Evolutionary conservation across 2,329 filamentous ascomycete species (phyloP).

Genomic region (Sporothrix phasma): DNA sequence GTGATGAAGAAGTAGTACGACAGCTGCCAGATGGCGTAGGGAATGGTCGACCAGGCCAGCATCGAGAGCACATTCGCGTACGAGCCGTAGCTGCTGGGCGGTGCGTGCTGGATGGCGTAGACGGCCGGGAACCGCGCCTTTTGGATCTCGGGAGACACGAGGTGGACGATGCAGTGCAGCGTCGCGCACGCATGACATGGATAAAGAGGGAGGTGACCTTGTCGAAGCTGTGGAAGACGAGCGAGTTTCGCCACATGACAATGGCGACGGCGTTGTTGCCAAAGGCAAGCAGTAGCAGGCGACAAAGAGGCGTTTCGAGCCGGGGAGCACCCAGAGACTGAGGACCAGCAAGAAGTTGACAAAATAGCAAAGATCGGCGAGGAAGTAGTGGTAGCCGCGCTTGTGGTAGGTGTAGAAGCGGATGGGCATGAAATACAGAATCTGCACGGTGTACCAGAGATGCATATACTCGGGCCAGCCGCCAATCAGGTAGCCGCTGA

Average conservation of each 20-base stretch:
- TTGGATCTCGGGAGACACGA: conserved; percentile 58
- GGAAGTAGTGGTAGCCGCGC: conserved; percentile 91
- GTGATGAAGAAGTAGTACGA: conserved; percentile 92
- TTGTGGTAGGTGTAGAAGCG: conserved; percentile 84
- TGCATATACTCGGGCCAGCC: conserved; percentile 79
- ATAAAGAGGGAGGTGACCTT: conserved; percentile 98
- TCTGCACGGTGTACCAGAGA: conserved; percentile 79
- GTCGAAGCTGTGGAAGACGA: conserved; percentile 97
- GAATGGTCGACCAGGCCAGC: conserved; percentile 88
- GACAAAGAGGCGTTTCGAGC: conserved; percentile 84
- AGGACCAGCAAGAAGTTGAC: conserved; percentile 80
- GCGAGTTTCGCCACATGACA: conserved; percentile 97
- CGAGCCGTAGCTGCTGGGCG: conserved; percentile 63
- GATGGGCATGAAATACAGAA: conserved; percentile 94
- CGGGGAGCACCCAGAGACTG: conserved; percentile 82
- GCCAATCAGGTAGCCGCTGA: conserved; percentile 89
- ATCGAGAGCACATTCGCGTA: conserved; percentile 71
- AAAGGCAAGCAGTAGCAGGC: conserved; percentile 82
- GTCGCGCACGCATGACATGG: conserved; percentile 95
- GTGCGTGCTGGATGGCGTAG: conserved; percentile 63
- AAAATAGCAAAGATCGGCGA: conserved; percentile 96
- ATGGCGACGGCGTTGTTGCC: conserved; percentile 97
- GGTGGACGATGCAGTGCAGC: conserved; percentile 83
- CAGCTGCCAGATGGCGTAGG: conserved; percentile 88
- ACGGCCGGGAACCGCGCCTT: conserved; percentile 70